phyloP scores from a whole-genome alignment of 2,329 filamentous ascomycete species.

The Alternaria conjuncta region DNA sequence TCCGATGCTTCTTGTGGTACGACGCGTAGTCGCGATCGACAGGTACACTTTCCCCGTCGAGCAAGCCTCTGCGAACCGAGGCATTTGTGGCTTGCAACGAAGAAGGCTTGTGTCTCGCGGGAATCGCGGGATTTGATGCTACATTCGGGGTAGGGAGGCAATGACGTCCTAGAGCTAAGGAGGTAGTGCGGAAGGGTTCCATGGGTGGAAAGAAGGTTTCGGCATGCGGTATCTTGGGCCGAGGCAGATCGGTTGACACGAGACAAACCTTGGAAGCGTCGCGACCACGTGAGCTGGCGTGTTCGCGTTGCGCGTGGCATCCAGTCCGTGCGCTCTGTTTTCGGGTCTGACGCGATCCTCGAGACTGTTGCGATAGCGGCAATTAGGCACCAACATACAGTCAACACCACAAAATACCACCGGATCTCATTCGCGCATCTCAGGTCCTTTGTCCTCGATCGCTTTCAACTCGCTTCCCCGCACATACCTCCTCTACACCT shows the following conservation, averaged over 20 bases:
- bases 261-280: background rate
- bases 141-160: background rate
- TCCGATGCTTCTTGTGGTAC: background rate
- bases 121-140: background rate
- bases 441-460: background rate
- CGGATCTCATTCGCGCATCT: background rate
- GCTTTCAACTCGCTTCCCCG: background rate
- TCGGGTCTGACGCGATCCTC: conserved; percentile 4
- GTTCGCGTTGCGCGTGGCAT: conserved; percentile 4
- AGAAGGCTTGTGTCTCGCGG: background rate
- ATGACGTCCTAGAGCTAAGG: background rate
- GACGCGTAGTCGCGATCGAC: conserved; percentile 3
- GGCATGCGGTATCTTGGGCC: background rate
- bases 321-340: conserved; percentile 8
- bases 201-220: background rate
- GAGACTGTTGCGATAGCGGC: background rate
- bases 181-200: background rate
- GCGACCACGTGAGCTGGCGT: conserved; percentile 12
- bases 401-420: background rate
- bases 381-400: background rate
- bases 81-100: conserved; percentile 3
- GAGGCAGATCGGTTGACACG: background rate
- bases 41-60: background rate
- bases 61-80: background rate
- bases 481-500: background rate